Evolutionary conservation across 1,284 basidiomycete genomes (phyloP).

Genomic region (Irpex sp.): DNA sequence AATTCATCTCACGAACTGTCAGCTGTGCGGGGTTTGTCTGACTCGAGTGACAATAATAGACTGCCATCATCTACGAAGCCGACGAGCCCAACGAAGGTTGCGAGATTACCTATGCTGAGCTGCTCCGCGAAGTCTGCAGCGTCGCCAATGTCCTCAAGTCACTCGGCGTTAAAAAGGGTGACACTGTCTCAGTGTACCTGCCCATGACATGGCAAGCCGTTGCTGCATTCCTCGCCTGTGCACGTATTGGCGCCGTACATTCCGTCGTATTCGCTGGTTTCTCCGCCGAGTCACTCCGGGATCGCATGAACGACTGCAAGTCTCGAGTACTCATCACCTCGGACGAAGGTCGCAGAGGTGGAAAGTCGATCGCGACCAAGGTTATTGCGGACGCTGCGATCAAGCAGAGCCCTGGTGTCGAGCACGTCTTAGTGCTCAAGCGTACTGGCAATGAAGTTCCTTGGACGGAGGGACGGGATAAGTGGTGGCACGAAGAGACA

Average conservation of each 20-base stretch:
- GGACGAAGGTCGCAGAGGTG: slow-evolving; percentile 93
- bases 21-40: not conserved
- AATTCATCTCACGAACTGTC: not conserved
- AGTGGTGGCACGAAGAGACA: slow-evolving; percentile 96
- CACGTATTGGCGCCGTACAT: slow-evolving; percentile 95
- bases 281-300: slow-evolving; percentile 94
- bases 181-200: slow-evolving; percentile 89
- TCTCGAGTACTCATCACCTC: slow-evolving; percentile 91
- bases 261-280: slow-evolving; percentile 99
- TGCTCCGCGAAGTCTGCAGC: slow-evolving; percentile 86
- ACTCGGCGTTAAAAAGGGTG: slow-evolving; percentile 93
- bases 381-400: slow-evolving; percentile 92
- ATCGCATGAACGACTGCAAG: slow-evolving; percentile 89
- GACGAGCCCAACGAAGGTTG: slow-evolving; percentile 87
- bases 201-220: slow-evolving; percentile 93
- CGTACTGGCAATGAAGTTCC: slow-evolving; percentile 86
- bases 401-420: slow-evolving; percentile 80
- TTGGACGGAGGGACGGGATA: slow-evolving; percentile 84
- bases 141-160: slow-evolving; percentile 91
- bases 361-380: slow-evolving; percentile 95
- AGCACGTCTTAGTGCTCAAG: slow-evolving; percentile 89
- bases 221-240: slow-evolving; percentile 95
- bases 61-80: slow-evolving; percentile 97
- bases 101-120: slow-evolving; percentile 79
- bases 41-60: slow-evolving; percentile 35